A percentile compares a stretch with the other conserved stretches of the same genome.
Evolutionary conservation across 78 protist species (phyloP).

Genomic region (Tieghemostelium lacteum): DNA sequence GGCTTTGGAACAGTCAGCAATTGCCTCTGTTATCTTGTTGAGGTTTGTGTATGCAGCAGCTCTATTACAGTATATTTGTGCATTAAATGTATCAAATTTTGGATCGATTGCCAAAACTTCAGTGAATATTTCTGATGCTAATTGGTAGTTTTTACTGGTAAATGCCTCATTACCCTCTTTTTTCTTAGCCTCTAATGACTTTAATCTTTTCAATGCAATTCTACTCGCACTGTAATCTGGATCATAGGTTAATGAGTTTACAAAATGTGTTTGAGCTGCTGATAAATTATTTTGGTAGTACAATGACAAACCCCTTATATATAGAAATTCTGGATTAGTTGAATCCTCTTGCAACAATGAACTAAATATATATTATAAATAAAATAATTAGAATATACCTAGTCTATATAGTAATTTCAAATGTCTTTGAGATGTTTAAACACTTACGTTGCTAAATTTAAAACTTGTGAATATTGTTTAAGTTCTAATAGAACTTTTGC

Average conservation of each 20-base stretch:
- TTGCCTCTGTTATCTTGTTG: slow-evolving; percentile 70
- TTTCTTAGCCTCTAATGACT: slow-evolving; percentile 49
- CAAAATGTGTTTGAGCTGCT: slow-evolving; percentile 30
- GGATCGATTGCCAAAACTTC: slow-evolving; percentile 85
- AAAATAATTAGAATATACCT: neutral
- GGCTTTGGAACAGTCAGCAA: slow-evolving; percentile 70
- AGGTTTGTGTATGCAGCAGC: slow-evolving; percentile 82
- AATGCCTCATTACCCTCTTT: slow-evolving; percentile 81
- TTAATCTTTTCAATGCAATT: slow-evolving; percentile 57
- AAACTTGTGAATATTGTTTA: slow-evolving; percentile 57
- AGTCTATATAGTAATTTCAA: neutral
- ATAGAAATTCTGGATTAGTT: slow-evolving; percentile 53
- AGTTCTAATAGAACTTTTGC: slow-evolving; percentile 38
- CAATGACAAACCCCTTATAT: slow-evolving; percentile 74
- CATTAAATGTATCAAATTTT: slow-evolving; percentile 41
- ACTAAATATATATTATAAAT: slow-evolving; percentile 4
- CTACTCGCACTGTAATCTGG: slow-evolving; percentile 69
- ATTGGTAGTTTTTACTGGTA: slow-evolving; percentile 53
- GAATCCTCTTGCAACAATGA: slow-evolving; percentile 62
- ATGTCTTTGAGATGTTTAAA: neutral
- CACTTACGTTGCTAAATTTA: slow-evolving; percentile 56
- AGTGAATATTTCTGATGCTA: slow-evolving; percentile 77
- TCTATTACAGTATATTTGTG: slow-evolving; percentile 80
- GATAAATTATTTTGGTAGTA: slow-evolving; percentile 50
- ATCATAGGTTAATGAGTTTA: slow-evolving; percentile 44